Base-by-base conservation (phyloP, 192 early-diverging fungal genomes). In the Paraglomus occultum region DNA sequence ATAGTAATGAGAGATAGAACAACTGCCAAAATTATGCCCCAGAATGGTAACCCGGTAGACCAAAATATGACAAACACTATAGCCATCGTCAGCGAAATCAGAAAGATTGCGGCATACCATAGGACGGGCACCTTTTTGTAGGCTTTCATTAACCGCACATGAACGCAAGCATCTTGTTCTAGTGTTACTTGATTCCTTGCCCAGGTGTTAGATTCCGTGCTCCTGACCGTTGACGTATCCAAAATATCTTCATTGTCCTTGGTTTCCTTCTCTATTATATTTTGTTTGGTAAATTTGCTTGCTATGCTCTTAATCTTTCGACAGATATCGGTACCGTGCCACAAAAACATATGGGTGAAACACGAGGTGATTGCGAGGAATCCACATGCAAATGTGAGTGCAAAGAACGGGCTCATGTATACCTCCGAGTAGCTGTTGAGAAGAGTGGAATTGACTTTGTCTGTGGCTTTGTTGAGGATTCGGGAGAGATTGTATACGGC, bases 91-190 rank as follows among this genome's bases (percentile, higher is more conserved):
- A 76, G 57, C 64, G 73, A 76, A 38, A 79, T 1, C 5, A 67
- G 31, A 49, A 86, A 80, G 15, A 86, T 47, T 15, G 51, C 38
- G 2, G 53, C 68, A 54, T 85, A 87, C 86, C 83, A 84, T 76
- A 73, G 76, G 31, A 79, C 72, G 8, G 86, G 86, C 8, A 87
- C 81, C 64, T 86, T 79, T 40, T 44, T 47, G 68, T 86, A 86
- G 22, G 78, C 78, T 15, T 79, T 77, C 90, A 94, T 94, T 12
- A 93, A 70, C 71, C 81, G 78, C 70, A 75, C 77, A 77, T 93
- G 91, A 20, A 72, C 64, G 52, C 53, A 50, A 57, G 50, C 23
- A 15, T 70, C 67, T 20, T 31, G 11, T 22, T 57, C 54, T 7
- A 57, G 38, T 6, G 10, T 57, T 57, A 3, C 38, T 10, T 17